Conservation (phyloP, 108 stramenopile genomes). For the Nannochloropsis oceanica region DNA sequence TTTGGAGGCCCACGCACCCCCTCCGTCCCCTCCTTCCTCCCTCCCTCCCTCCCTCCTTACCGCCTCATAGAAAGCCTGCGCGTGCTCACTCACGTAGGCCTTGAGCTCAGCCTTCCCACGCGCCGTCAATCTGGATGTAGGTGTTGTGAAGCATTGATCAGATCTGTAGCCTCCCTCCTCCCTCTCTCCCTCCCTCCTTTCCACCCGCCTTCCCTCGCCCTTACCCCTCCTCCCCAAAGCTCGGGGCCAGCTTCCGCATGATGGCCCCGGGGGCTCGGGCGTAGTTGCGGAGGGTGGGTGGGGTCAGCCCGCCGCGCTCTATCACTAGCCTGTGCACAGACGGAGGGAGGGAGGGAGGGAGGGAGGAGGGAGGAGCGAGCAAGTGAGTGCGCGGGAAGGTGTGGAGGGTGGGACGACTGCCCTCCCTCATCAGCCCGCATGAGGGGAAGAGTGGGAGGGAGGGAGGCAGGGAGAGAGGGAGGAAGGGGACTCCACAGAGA, state of each 20-base stretch:
- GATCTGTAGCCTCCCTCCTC: background rate
- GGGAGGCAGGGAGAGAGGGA: too few relatives aligned
- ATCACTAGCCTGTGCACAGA: background rate
- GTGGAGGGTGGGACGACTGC: too few relatives aligned
- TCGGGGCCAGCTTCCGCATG: background rate
- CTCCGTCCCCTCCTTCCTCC: background rate
- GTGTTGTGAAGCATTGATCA: background rate
- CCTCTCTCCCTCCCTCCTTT: background rate
- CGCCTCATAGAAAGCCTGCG: background rate
- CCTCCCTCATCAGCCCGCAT: too few relatives aligned
- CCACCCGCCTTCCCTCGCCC: background rate
- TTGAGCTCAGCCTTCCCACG: background rate
- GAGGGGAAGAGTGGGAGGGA: too few relatives aligned
- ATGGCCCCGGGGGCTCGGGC: background rate
- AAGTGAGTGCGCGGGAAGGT: too few relatives aligned
- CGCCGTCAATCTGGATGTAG: background rate
- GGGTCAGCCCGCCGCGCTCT: background rate
- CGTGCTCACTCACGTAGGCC: background rate
- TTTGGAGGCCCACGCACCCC: too few relatives aligned
- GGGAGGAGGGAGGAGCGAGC: too few relatives aligned
- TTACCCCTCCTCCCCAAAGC: background rate
- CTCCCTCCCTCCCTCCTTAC: background rate
- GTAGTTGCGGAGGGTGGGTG: background rate
- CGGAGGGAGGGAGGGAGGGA: background rate
- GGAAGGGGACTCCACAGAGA: too few relatives aligned